A percentile compares a stretch with the other conserved stretches of the same genome.
These are phyloP conservation scores for Aspergillus nanangensis DNA, from an alignment of 495 filamentous ascomycete species.

Conservation along the genomic window DNA sequence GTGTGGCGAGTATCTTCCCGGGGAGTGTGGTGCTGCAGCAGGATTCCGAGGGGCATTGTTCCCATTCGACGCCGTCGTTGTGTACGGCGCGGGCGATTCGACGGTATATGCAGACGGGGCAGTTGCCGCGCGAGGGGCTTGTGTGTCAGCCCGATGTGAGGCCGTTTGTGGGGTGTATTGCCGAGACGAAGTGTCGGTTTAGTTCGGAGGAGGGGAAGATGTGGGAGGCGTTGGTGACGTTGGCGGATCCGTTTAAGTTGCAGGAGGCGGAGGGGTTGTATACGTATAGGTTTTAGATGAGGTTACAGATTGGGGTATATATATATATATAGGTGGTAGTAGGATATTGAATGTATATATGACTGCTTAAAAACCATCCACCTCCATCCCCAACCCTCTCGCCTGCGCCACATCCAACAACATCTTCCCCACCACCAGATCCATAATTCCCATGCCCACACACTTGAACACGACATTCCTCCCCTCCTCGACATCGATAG, in stretches of 20 bases:
- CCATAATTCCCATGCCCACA: conserved; percentile 47
- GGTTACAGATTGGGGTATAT: not conserved
- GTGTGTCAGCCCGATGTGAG: not conserved
- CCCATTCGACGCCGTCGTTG: conserved; percentile 39
- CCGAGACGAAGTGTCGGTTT: not conserved
- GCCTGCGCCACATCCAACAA: conserved; percentile 68
- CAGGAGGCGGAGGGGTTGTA: not conserved
- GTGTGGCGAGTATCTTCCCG: conserved; percentile 45
- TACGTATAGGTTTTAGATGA: too few relatives aligned
- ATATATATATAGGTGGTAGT: not conserved
- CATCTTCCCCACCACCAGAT: conserved; percentile 56
- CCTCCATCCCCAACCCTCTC: conserved; percentile 61
- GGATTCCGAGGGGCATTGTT: conserved; percentile 50
- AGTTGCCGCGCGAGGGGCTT: conserved; percentile 22
- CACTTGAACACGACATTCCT: conserved; percentile 66
- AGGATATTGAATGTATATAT: not conserved
- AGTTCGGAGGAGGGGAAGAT: not conserved
- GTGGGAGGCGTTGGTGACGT: not conserved
- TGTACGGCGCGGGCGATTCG: conserved; percentile 39
- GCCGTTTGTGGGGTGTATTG: not conserved
- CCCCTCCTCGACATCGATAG: conserved; percentile 20
- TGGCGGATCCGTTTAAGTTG: not conserved
- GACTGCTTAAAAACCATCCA: conserved; percentile 58
- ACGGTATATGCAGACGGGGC: conserved; percentile 43
- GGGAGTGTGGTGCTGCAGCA: conserved; percentile 49